These are phyloP conservation scores for Hymenoscyphus linearis DNA, from an alignment of 2,329 filamentous ascomycete species.

Conservation along the genomic window DNA sequence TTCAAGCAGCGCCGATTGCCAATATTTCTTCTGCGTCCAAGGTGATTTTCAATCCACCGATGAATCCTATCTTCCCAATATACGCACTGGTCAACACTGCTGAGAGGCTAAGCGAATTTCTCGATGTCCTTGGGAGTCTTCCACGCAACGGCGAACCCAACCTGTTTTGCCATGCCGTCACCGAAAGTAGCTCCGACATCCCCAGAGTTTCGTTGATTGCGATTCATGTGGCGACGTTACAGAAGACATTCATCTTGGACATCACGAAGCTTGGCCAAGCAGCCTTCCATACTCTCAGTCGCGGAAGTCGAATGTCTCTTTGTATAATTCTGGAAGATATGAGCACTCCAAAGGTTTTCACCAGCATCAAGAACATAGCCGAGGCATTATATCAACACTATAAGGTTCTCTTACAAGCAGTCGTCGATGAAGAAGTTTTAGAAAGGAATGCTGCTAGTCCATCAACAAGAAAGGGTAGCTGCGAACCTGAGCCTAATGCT, in stretches of 20 bases:
- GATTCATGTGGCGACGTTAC: not conserved
- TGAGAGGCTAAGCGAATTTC: not conserved
- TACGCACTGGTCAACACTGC: not conserved
- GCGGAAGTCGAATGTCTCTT: not conserved
- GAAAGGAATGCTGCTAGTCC: not conserved
- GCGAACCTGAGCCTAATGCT: not conserved
- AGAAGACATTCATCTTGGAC: not conserved
- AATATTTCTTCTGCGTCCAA: not conserved
- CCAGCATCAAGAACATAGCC: not conserved
- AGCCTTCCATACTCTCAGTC: not conserved
- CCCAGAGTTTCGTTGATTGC: not conserved
- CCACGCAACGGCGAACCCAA: not conserved
- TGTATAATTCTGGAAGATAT: not conserved
- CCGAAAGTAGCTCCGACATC: not conserved
- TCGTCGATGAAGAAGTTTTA: not conserved
- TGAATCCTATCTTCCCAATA: not conserved
- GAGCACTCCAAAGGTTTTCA: not conserved
- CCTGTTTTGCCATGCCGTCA: not conserved
- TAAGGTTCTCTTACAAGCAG: not conserved
- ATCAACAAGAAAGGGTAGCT: not conserved
- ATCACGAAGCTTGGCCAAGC: not conserved
- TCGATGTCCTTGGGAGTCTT: not conserved
- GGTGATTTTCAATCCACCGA: not conserved
- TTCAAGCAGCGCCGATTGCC: not conserved
- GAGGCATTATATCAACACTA: not conserved